phyloP scores from a whole-genome alignment of 345 rosid species.

The Salix arbutifolia region DNA sequence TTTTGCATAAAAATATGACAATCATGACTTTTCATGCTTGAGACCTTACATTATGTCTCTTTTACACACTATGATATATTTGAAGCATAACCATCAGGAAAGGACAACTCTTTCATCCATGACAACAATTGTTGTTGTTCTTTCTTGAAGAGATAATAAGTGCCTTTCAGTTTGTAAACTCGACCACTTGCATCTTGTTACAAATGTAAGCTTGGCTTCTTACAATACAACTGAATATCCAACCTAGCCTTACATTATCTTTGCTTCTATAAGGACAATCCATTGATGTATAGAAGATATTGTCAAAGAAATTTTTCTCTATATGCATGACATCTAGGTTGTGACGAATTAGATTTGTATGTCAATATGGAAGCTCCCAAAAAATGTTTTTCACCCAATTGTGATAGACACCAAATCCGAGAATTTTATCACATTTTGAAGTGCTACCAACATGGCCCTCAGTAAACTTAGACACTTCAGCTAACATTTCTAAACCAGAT shows the following conservation, averaged over 20 bases:
- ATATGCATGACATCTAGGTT: constrained; percentile 1
- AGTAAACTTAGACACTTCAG: too few species aligned
- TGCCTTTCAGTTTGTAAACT: too few species aligned
- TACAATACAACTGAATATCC: background rate
- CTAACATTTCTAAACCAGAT: too few species aligned
- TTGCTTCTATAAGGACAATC: background rate
- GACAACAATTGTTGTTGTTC: background rate
- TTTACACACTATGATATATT: background rate
- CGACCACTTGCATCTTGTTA: too few species aligned
- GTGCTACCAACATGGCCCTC: background rate
- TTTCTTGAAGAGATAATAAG: too few species aligned
- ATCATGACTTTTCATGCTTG: background rate
- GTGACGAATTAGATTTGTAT: background rate
- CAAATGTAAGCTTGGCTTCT: background rate
- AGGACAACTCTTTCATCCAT: background rate
- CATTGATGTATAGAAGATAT: background rate
- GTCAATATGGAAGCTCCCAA: background rate
- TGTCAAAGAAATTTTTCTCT: constrained; percentile 1
- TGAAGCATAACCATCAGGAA: background rate
- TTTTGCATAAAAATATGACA: background rate
- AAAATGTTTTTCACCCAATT: background rate
- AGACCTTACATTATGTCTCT: background rate
- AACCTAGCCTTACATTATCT: background rate
- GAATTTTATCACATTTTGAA: too few species aligned
- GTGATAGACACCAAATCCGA: background rate